Conservation (phyloP, 164 flowering plant species). For the Platanus orientalis region DNA sequence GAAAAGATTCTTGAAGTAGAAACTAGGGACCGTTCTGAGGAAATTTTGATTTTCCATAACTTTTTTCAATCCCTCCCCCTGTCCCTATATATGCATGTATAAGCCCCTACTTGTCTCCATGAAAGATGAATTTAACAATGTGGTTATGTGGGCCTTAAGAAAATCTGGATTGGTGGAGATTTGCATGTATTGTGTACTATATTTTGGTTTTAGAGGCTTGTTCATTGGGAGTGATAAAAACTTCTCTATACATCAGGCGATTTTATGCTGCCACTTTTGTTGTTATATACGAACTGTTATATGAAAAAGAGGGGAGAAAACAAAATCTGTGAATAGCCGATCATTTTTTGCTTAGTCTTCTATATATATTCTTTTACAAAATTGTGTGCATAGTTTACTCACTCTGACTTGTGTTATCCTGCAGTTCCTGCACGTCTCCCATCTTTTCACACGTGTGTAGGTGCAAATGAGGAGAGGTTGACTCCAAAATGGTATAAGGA, state of each 20-base stretch:
- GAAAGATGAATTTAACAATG: too few relatives aligned
- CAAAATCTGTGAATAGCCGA: too few relatives aligned
- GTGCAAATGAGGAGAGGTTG: constrained; percentile 76
- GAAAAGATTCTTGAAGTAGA: too few relatives aligned
- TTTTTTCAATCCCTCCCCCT: too few relatives aligned
- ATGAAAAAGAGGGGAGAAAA: neutral
- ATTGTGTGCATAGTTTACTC: neutral
- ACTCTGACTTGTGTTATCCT: constrained; percentile 4
- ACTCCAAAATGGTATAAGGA: constrained; percentile 94
- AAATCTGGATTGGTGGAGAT: too few relatives aligned
- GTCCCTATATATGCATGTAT: too few relatives aligned
- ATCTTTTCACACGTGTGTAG: constrained; percentile 93
- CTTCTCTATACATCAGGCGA: neutral
- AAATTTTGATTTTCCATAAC: too few relatives aligned
- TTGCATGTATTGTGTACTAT: too few relatives aligned
- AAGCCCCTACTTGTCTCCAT: too few relatives aligned
- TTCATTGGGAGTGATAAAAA: neutral
- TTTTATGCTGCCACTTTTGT: neutral
- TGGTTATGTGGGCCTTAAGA: too few relatives aligned
- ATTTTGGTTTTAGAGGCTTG: neutral
- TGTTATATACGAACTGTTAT: neutral
- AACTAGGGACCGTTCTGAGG: too few relatives aligned
- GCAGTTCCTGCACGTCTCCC: constrained; percentile 92
- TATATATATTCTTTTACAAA: neutral
- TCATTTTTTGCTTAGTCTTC: neutral